phyloP scores from a whole-genome alignment of 257 asterid genomes.

The Nicotiana tabacum region DNA sequence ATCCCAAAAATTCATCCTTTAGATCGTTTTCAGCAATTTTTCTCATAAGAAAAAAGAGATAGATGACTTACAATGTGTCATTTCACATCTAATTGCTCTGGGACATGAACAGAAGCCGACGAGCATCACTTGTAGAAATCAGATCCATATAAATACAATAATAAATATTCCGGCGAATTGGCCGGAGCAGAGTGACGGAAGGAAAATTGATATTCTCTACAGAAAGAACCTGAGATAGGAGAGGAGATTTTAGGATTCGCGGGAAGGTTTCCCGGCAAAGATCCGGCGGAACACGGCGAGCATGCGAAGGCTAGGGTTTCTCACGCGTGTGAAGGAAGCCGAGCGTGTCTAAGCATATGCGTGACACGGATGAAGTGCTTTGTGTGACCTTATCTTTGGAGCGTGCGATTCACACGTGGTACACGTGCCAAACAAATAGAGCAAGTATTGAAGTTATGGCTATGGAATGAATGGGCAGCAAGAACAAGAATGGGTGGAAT shows the following conservation, averaged over 20 bases:
- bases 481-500: too few species aligned
- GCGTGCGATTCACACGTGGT: slow-evolving; percentile 69
- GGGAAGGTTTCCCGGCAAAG: slow-evolving; percentile 44
- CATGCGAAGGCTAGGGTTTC: slow-evolving; percentile 33
- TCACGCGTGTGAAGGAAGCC: slow-evolving; percentile 46
- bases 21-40: background rate
- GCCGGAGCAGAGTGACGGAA: slow-evolving; percentile 17
- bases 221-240: background rate
- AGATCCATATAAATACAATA: slow-evolving; percentile 31
- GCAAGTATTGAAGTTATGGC: background rate
- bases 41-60: background rate
- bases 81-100: slow-evolving; percentile 8
- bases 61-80: slow-evolving; percentile 24
- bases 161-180: slow-evolving; percentile 25
- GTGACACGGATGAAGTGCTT: slow-evolving; percentile 52
- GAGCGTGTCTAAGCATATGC: slow-evolving; percentile 49
- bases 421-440: slow-evolving; percentile 40
- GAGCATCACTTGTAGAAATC: background rate
- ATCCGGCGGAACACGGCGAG: slow-evolving; percentile 48
- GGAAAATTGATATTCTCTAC: background rate
- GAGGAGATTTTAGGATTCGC: background rate
- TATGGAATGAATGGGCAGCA: too few species aligned
- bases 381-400: slow-evolving; percentile 55
- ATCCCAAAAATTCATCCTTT: background rate
- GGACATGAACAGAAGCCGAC: background rate